These are phyloP conservation scores for Pseudogymnoascus sp. DNA, from an alignment of 2,329 filamentous ascomycete species.

Conservation along the genomic window DNA sequence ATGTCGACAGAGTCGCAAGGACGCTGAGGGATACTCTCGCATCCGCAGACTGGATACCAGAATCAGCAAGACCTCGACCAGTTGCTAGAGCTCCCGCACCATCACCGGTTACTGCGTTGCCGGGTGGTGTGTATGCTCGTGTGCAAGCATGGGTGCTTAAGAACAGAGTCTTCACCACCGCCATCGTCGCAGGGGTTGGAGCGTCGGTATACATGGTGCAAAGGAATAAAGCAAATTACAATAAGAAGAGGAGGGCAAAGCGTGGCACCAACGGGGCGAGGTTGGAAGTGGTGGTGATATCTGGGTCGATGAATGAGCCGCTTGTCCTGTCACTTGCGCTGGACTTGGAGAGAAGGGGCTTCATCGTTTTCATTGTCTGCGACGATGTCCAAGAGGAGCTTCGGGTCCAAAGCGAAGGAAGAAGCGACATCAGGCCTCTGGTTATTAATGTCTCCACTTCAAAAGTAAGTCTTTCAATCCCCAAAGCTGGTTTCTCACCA, in stretches of 20 bases:
- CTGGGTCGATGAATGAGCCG: slow-evolving; percentile 77
- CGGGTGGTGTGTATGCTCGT: slow-evolving; percentile 38
- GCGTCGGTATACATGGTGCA: slow-evolving; percentile 45
- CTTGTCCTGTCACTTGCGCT: slow-evolving; percentile 74
- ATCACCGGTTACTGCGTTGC: slow-evolving; percentile 26
- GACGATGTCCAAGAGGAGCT: slow-evolving; percentile 78
- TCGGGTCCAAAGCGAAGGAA: slow-evolving; percentile 64
- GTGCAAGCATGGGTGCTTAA: slow-evolving; percentile 61
- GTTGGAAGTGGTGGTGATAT: slow-evolving; percentile 78
- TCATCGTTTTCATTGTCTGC: slow-evolving; percentile 87
- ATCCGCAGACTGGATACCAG: slow-evolving; percentile 63
- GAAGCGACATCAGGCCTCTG: slow-evolving; percentile 73
- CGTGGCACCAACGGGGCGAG: slow-evolving; percentile 75
- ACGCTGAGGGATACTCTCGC: slow-evolving; percentile 61
- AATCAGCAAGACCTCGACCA: slow-evolving; percentile 53
- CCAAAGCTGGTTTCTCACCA: slow-evolving; percentile 6
- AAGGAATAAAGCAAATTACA: slow-evolving; percentile 47
- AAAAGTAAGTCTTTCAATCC: slow-evolving; percentile 20
- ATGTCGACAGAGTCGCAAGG: slow-evolving; percentile 68
- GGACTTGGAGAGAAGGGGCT: slow-evolving; percentile 84
- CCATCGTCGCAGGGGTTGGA: slow-evolving; percentile 61
- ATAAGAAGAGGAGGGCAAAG: slow-evolving; percentile 63
- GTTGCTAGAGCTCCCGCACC: background rate
- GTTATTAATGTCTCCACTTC: slow-evolving; percentile 76
- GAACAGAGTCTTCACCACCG: slow-evolving; percentile 65